Percentiles rank a stretch among this genome's conserved stretches.
phyloP scores from a whole-genome alignment of 768 basidiomycete species.

The Naematelia encephala region DNA sequence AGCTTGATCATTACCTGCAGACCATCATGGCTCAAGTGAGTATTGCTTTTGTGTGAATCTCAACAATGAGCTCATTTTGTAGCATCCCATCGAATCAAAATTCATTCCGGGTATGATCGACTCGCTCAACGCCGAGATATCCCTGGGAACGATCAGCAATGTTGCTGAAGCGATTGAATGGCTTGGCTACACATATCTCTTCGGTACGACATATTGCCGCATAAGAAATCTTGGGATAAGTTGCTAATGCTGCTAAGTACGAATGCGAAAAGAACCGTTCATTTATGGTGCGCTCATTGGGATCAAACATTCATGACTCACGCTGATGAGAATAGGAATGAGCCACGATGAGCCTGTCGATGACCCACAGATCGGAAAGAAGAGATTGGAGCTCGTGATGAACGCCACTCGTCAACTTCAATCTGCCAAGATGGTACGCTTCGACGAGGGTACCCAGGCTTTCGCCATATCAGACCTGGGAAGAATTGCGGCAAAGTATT shows the following conservation, averaged over 20 bases:
- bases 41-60: neutral
- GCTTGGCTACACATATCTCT: constrained; percentile 96
- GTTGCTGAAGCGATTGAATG: constrained; percentile 82
- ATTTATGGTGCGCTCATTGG: constrained; percentile 64
- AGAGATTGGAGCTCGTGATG: constrained; percentile 65
- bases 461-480: constrained; percentile 84
- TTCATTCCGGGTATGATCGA: constrained; percentile 84
- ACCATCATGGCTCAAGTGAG: constrained; percentile 79
- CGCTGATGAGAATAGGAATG: constrained; percentile 54
- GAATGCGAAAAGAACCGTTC: constrained; percentile 88
- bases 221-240: neutral
- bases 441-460: constrained; percentile 59
- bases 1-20: constrained; percentile 83
- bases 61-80: neutral
- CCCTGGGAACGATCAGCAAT: constrained; percentile 88
- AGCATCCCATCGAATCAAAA: constrained; percentile 51
- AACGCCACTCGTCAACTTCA: constrained; percentile 66
- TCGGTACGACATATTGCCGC: constrained; percentile 48
- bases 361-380: constrained; percentile 69
- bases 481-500: constrained; percentile 95
- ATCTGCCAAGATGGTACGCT: constrained; percentile 74
- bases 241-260: constrained; percentile 54
- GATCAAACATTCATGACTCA: too few species aligned
- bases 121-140: constrained; percentile 89
- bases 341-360: constrained; percentile 63